Conservation (phyloP, 495 filamentous ascomycete species). For the Filosporella fistucella region DNA sequence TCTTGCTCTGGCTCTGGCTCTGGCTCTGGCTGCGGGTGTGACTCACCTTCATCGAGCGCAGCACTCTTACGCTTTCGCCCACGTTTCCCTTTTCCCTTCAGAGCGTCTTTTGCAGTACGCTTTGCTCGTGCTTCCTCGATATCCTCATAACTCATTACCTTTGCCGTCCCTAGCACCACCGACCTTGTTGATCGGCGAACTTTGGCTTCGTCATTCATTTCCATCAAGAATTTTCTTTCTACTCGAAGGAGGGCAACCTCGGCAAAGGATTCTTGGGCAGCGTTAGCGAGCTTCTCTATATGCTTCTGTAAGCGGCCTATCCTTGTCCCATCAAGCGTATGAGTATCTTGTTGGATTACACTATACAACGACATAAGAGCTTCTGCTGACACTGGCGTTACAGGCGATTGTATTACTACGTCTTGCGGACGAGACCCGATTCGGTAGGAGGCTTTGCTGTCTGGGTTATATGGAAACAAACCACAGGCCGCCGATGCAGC, state of each 20-base stretch:
- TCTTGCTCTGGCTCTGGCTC: slow-evolving; percentile 14
- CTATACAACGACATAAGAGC: slow-evolving; percentile 24
- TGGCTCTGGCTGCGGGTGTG: background rate
- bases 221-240: slow-evolving; percentile 22
- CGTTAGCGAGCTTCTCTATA: slow-evolving; percentile 25
- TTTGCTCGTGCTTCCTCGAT: slow-evolving; percentile 28
- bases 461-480: background rate
- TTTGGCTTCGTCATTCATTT: slow-evolving; percentile 16
- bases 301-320: slow-evolving; percentile 23
- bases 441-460: background rate
- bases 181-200: slow-evolving; percentile 26
- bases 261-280: slow-evolving; percentile 29
- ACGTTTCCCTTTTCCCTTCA: slow-evolving; percentile 19
- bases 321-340: slow-evolving; percentile 22
- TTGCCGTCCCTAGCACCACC: slow-evolving; percentile 19
- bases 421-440: background rate
- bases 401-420: slow-evolving; percentile 11
- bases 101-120: slow-evolving; percentile 19
- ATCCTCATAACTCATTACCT: slow-evolving; percentile 36
- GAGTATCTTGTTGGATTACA: slow-evolving; percentile 26
- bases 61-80: slow-evolving; percentile 25
- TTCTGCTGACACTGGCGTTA: slow-evolving; percentile 24
- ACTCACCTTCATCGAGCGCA: slow-evolving; percentile 15
- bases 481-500: background rate
- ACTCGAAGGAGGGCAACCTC: slow-evolving; percentile 25